Percentiles rank a stretch among this genome's conserved stretches.
phyloP scores from a whole-genome alignment of 805 yeast genomes.

The Yarrowia osloensis region DNA sequence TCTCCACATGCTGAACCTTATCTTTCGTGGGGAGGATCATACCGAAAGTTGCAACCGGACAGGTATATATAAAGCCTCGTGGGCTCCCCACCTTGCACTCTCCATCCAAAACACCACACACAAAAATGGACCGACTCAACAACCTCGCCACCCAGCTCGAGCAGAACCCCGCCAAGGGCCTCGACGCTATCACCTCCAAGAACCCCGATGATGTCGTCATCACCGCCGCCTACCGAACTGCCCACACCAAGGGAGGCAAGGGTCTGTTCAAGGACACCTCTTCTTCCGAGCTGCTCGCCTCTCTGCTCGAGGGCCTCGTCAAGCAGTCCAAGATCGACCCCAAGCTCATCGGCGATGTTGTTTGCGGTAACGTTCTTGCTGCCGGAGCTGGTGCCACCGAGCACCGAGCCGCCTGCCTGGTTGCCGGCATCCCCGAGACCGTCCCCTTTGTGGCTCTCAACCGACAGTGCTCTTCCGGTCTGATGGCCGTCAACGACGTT shows the following conservation, averaged over 20 bases:
- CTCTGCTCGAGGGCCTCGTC: conserved; percentile 64
- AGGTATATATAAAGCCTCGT: neutral
- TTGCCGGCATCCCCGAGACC: conserved; percentile 84
- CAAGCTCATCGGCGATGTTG: conserved; percentile 74
- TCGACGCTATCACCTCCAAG: conserved; percentile 50
- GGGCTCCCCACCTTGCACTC: neutral
- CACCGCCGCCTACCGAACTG: conserved; percentile 87
- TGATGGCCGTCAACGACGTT: conserved; percentile 85
- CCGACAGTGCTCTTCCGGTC: conserved; percentile 94
- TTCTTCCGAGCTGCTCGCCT: conserved; percentile 73
- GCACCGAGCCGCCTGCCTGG: conserved; percentile 87
- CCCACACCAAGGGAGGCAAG: conserved; percentile 82
- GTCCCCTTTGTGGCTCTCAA: conserved; percentile 81
- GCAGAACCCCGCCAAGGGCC: conserved; percentile 41
- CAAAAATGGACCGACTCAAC: conserved; percentile 41
- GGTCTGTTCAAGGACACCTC: conserved; percentile 83
- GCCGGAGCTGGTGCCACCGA: conserved; percentile 94
- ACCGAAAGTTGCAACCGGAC: neutral
- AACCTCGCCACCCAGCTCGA: conserved; percentile 41
- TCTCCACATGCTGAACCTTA: conserved; percentile 26
- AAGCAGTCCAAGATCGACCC: conserved; percentile 54
- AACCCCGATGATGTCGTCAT: conserved; percentile 88
- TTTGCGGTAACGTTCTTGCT: conserved; percentile 89
- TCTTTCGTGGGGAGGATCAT: conserved; percentile 13
- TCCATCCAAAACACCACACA: neutral